Conservation (phyloP, 495 filamentous ascomycete genomes). For the Tuber borchii region DNA sequence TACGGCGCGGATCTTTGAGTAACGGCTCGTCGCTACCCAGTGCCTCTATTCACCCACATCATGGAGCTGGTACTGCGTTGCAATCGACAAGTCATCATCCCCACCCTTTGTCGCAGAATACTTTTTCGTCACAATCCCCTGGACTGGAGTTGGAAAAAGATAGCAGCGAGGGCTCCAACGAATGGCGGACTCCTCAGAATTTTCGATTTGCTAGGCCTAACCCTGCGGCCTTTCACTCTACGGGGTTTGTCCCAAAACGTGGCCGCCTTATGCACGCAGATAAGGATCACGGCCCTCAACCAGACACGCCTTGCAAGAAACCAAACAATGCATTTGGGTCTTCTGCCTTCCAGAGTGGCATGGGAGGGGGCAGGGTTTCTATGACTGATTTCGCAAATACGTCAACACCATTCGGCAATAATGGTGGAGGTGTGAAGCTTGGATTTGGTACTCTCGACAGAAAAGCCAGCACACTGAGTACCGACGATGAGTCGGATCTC, state of each 20-base stretch:
- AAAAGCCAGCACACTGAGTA: conserved; percentile 35
- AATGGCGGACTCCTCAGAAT: conserved; percentile 64
- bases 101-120: conserved; percentile 76
- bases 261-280: conserved; percentile 52
- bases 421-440: conserved; percentile 32
- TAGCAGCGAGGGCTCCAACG: conserved; percentile 40
- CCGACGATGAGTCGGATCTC: conserved; percentile 31
- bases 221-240: conserved; percentile 85
- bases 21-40: conserved; percentile 54
- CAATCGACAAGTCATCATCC: conserved; percentile 50
- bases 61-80: conserved; percentile 25
- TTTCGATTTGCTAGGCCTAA: conserved; percentile 78
- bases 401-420: conserved; percentile 44
- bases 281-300: conserved; percentile 54
- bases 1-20: not conserved
- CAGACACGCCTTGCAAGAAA: conserved; percentile 94
- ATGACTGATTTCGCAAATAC: conserved; percentile 51
- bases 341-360: conserved; percentile 51
- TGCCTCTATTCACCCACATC: conserved; percentile 50
- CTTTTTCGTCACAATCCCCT: conserved; percentile 57
- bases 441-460: conserved; percentile 23
- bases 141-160: conserved; percentile 45
- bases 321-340: conserved; percentile 52
- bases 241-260: conserved; percentile 86
- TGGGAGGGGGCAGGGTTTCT: conserved; percentile 59